A percentile compares a stretch with the other conserved stretches of the same genome.
Conservation (phyloP, 257 asterid species). For the Ligustrum vulgare region DNA sequence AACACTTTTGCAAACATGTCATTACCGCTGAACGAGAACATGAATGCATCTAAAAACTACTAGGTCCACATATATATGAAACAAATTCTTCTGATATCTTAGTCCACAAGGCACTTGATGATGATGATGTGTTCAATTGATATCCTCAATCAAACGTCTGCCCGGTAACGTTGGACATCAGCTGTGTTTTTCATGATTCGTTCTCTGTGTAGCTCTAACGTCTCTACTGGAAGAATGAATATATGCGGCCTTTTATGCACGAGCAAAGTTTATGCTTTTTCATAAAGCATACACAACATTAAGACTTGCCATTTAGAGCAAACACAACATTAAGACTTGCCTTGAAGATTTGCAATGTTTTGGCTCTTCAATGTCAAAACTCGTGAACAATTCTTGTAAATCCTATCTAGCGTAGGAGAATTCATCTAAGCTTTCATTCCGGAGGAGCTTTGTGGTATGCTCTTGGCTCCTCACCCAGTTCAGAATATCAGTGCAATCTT, state of each 20-base stretch:
- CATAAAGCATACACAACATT: neutral
- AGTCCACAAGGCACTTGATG: too few species aligned
- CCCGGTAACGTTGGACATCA: neutral
- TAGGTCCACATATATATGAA: too few species aligned
- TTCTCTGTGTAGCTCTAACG: neutral
- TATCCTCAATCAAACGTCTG: neutral
- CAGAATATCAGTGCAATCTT: constrained; percentile 58
- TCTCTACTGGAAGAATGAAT: neutral
- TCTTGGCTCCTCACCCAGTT: constrained; percentile 73
- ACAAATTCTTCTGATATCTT: too few species aligned
- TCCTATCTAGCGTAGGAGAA: neutral
- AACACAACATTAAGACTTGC: neutral
- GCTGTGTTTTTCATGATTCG: neutral
- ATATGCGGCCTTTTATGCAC: too few species aligned
- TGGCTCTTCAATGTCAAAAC: neutral
- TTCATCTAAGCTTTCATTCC: neutral
- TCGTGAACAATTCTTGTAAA: neutral
- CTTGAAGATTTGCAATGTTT: neutral
- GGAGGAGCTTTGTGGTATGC: neutral
- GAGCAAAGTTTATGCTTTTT: too few species aligned
- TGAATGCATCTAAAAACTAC: too few species aligned
- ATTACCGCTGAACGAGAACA: too few species aligned
- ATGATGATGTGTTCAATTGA: neutral
- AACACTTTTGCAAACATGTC: too few species aligned
- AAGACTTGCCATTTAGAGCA: neutral